These are phyloP conservation scores for Penicillium cataractarum DNA, from an alignment of 495 filamentous ascomycete genomes.

Conservation along the genomic window DNA sequence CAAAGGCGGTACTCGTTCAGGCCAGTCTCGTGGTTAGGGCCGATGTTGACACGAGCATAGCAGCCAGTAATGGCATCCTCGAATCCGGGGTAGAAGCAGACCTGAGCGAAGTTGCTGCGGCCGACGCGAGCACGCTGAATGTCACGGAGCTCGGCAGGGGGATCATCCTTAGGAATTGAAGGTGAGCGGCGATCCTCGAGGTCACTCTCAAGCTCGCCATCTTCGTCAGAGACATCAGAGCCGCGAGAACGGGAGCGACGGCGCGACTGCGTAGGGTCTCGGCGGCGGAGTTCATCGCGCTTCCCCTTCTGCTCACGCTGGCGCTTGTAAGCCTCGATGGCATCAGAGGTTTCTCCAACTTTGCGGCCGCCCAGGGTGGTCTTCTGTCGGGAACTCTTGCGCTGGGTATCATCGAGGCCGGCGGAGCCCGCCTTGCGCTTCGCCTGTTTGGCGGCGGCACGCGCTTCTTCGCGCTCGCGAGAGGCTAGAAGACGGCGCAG, in stretches of 20 bases:
- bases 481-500: conserved; percentile 79
- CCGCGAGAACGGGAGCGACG: conserved; percentile 51
- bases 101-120: conserved; percentile 75
- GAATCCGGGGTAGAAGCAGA: conserved; percentile 91
- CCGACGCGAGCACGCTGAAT: conserved; percentile 82
- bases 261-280: conserved; percentile 60
- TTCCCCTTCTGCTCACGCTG: conserved; percentile 80
- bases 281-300: conserved; percentile 69
- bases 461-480: conserved; percentile 63
- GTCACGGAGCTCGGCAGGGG: conserved; percentile 73
- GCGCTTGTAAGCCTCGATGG: conserved; percentile 81
- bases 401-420: conserved; percentile 70
- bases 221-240: conserved; percentile 60
- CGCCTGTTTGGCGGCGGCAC: conserved; percentile 60
- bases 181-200: conserved; percentile 60
- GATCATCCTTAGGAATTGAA: conserved; percentile 53
- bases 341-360: conserved; percentile 74
- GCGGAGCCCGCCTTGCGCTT: conserved; percentile 81
- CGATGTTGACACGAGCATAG: conserved; percentile 80
- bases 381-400: conserved; percentile 83
- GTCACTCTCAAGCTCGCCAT: conserved; percentile 79
- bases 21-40: conserved; percentile 66
- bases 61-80: conserved; percentile 76
- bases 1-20: conserved; percentile 81
- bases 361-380: conserved; percentile 76